Base-by-base conservation (phyloP, 257 asterid species). In the Jacaranda mimosifolia region DNA sequence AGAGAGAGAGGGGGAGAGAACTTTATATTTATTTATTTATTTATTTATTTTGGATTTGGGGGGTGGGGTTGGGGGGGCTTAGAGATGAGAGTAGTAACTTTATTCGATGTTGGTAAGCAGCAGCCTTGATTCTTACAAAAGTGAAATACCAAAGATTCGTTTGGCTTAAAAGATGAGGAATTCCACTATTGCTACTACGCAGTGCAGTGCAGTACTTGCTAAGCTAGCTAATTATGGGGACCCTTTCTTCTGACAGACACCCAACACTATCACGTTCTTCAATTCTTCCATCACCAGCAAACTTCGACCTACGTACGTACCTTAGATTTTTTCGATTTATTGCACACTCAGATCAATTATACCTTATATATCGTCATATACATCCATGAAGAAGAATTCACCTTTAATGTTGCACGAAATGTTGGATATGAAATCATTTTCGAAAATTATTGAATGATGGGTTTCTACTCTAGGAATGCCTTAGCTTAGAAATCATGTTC, bases 41-140 rank as follows among this genome's bases (percentile, higher is more conserved):
- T 53, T 15, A 42, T 42, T 6, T 9, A 42, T 1, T 42, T 9
- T 42, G 6, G 1, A 5, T 42, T 40, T 40, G 59, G 58, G 48
- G 9, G 48, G 42, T 9, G 60, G 43, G 68, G 21, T 7, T 70
- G 36, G 62, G 49, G 3, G 1, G 32, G 1, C 32, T 55, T 73
- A 15, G 70, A 48, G 71, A 64, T 56, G 65, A 43, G 79, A 64
- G 66, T 52, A 63, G 85, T 72, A 45, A 53, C 91, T 90, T 88
- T 88, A 88, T 87, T 84, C 88, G 74, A 35, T 76, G 80, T 55
- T 63, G 84, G 83, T 82, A 55, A 78, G 77, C 78, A 78, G 77
- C 78, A 75, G 82, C 86, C 77, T 90, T 77, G 91, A 78, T 81
- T 81, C 82, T 76, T 73, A 76, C 85, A 76, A 90, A 89, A 88